Conservation (phyloP, 768 basidiomycete species). For the Suillus clintonianus region DNA sequence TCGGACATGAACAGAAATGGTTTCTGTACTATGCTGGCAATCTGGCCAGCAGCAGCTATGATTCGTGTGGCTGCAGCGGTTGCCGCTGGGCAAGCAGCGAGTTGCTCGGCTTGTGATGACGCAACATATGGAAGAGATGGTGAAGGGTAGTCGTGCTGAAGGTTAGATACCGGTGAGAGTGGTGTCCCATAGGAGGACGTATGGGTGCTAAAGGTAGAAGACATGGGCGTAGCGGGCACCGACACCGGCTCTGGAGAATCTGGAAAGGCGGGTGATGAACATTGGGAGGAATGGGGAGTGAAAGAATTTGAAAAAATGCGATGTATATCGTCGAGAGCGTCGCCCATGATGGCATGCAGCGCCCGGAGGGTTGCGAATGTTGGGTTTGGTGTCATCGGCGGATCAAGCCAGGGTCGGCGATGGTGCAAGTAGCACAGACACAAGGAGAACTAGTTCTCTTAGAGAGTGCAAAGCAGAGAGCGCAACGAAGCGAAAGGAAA, state of each 20-base stretch:
- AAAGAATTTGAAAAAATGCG: constrained; percentile 46
- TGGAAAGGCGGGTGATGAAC: constrained; percentile 18
- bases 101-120: constrained; percentile 49
- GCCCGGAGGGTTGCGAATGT: constrained; percentile 66
- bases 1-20: constrained; percentile 77
- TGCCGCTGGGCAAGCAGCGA: constrained; percentile 62
- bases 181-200: constrained; percentile 5
- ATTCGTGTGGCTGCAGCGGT: constrained; percentile 62
- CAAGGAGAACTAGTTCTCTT: background rate
- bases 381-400: constrained; percentile 38
- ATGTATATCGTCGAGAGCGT: constrained; percentile 71
- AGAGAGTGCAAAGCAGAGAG: background rate
- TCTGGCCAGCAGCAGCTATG: constrained; percentile 69
- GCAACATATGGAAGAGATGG: constrained; percentile 50
- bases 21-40: constrained; percentile 61
- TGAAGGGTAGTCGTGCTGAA: constrained; percentile 53
- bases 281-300: constrained; percentile 13
- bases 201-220: constrained; percentile 19
- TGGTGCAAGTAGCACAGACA: background rate
- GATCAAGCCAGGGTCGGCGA: background rate
- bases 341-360: constrained; percentile 65
- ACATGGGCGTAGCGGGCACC: constrained; percentile 32
- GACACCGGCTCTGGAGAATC: constrained; percentile 34
- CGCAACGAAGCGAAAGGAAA: background rate
- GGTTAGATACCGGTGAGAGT: background rate